These are phyloP conservation scores for Sporisorium exsertum DNA, from an alignment of 1,284 basidiomycete species.

Conservation along the genomic window DNA sequence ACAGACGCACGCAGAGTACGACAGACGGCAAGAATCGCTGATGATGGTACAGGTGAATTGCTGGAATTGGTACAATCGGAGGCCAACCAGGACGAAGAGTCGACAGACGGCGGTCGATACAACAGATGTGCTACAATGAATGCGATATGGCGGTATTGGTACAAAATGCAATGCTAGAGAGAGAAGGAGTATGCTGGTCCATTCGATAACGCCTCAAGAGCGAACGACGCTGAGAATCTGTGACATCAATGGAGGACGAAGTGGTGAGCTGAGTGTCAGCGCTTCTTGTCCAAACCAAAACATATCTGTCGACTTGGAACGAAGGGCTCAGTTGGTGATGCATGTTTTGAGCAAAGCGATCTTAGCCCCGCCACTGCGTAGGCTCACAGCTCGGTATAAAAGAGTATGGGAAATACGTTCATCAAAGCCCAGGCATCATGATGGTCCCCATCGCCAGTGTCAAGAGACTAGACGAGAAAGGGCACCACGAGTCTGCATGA, in stretches of 20 bases:
- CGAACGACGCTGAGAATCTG: no score
- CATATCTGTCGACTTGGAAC: neutral
- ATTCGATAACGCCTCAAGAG: no score
- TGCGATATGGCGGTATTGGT: conserved; percentile 22
- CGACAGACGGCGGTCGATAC: neutral
- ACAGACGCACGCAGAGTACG: neutral
- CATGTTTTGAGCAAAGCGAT: conserved; percentile 57
- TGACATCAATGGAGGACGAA: neutral
- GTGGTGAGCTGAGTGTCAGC: neutral
- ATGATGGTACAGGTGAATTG: conserved; percentile 1
- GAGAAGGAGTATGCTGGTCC: conserved; percentile 5
- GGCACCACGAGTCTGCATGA: conserved; percentile 12
- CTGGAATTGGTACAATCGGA: conserved; percentile 16
- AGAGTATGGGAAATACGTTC: conserved; percentile 56
- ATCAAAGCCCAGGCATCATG: conserved; percentile 34
- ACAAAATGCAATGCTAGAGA: conserved; percentile 40
- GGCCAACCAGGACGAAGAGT: neutral
- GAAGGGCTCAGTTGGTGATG: conserved; percentile 58
- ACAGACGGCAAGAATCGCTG: neutral
- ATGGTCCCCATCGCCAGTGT: neutral
- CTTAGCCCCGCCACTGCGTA: conserved; percentile 55
- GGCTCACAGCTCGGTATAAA: conserved; percentile 56
- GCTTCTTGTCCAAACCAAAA: neutral
- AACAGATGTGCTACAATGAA: conserved; percentile 15
- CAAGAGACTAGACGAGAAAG: neutral